phyloP scores from a whole-genome alignment of 2,329 filamentous ascomycete species.

The Epichloe uncinata region DNA sequence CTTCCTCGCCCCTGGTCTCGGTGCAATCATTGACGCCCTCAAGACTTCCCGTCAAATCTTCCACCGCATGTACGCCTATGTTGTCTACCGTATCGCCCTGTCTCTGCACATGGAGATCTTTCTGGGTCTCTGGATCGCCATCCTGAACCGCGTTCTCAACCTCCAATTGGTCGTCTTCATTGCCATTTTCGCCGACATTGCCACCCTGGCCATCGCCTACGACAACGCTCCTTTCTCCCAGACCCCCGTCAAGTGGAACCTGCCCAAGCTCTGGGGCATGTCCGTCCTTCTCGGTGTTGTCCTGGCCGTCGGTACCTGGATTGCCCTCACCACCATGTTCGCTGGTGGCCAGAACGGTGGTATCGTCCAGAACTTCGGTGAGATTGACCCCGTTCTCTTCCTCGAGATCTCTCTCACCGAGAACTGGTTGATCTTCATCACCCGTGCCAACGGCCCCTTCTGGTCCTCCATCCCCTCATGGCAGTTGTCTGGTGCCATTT shows the following conservation, averaged over 20 bases:
- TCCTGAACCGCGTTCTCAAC: conserved; percentile 72
- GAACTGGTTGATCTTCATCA: conserved; percentile 97
- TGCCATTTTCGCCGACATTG: conserved; percentile 87
- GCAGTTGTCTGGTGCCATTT: conserved; percentile 66
- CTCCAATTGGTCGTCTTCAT: conserved; percentile 85
- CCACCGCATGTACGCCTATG: conserved; percentile 93
- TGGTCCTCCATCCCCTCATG: conserved; percentile 83
- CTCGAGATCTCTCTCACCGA: conserved; percentile 82
- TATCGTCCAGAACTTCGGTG: conserved; percentile 83
- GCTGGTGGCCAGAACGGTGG: conserved; percentile 54
- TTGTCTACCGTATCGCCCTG: conserved; percentile 87
- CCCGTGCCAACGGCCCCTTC: conserved; percentile 82
- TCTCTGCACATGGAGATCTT: conserved; percentile 87
- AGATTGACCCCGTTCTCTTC: conserved; percentile 71
- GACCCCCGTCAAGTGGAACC: conserved; percentile 86
- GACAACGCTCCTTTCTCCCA: conserved; percentile 83
- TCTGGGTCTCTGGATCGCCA: conserved; percentile 83
- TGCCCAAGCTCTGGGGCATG: conserved; percentile 89
- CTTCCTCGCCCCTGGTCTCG: conserved; percentile 81
- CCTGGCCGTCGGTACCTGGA: conserved; percentile 75
- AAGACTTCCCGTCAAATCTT: conserved; percentile 93
- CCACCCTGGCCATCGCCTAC: conserved; percentile 83
- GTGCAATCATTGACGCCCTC: conserved; percentile 82
- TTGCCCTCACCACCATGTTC: conserved; percentile 78
- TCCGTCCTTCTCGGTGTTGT: conserved; percentile 71